These are phyloP conservation scores for Dioszegia hungarica DNA, from an alignment of 768 basidiomycete genomes.

Conservation along the genomic window DNA sequence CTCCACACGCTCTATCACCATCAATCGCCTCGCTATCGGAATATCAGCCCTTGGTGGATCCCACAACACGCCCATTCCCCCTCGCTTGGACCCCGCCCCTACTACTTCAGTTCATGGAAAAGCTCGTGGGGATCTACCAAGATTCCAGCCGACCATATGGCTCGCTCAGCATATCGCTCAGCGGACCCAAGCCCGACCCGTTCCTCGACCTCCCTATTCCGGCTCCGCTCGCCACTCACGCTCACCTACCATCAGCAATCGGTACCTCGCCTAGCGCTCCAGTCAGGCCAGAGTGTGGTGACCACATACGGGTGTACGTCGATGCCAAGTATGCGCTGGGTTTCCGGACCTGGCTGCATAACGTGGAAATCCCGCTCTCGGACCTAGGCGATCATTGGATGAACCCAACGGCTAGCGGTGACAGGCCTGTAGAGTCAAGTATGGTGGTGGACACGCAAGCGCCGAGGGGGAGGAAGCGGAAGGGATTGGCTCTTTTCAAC, in stretches of 20 bases:
- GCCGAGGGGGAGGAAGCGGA: not conserved
- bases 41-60: not conserved
- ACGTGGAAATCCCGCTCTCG: slow-evolving; percentile 12
- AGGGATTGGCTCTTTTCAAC: slow-evolving; percentile 19
- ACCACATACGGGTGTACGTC: slow-evolving; percentile 40
- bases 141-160: slow-evolving; percentile 12
- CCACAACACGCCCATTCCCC: slow-evolving; percentile 9
- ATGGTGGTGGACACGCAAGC: not conserved
- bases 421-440: not conserved
- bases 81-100: slow-evolving; percentile 24
- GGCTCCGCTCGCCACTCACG: slow-evolving; percentile 3
- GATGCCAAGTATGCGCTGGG: slow-evolving; percentile 22
- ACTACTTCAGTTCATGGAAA: slow-evolving; percentile 15
- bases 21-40: not conserved
- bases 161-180: slow-evolving; percentile 19
- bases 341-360: slow-evolving; percentile 30
- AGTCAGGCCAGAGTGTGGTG: slow-evolving; percentile 24
- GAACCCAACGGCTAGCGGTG: not conserved
- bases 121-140: slow-evolving; percentile 17
- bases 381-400: not conserved
- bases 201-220: slow-evolving; percentile 21
- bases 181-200: slow-evolving; percentile 42
- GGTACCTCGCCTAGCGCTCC: not conserved
- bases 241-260: not conserved
- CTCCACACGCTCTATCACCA: not conserved